Base-by-base conservation (phyloP, 1,284 basidiomycete genomes). In the Salmacisia buchloeana region DNA sequence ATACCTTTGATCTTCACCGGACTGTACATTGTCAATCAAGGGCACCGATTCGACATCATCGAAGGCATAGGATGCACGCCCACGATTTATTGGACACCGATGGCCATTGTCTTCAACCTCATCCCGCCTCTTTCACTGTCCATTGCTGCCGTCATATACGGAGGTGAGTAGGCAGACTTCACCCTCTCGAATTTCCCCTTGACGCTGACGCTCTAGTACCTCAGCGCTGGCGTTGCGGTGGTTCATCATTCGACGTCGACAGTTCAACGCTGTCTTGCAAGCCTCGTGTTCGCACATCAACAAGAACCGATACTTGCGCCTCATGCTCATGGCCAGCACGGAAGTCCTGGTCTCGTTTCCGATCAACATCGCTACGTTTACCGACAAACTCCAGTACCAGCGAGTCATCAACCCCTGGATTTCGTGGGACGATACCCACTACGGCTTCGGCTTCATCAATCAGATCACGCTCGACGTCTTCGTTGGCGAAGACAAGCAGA, bases 11-110 rank as follows among this genome's bases (percentile, higher is more conserved):
- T 59, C 5, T 59, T 21, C 35, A 38, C 25, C 1, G 39, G 29
- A 23, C 58, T 62, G 21, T 54, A 62, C 38, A 39, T 62, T 58
- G 43, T 76, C 71, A 49, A 77, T 65, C 75, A 75, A 76, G 23
- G 46, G 9, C 46, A 52, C 18, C n/a, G 46, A 5, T 27, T 52
- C 23, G 46, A 52, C 46, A 27, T 52, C 4, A 18, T 31, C 21
- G 46, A 31, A 29, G 23, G 46, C 25, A 25, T 52, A 10, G 46
- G 46, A 6, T 52, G 46, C 46, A 5, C 29, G 5, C 46, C 46
- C 9, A 31, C 29, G 23, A 5, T 25, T 9, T 52, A 52, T 27
- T 52, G 5, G 23, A 52, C 46, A 9, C 46, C 46, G 4, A 3
- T 52, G 23, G 25, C 46, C n/a, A 29, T 52, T 27, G 46, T 52